Evolutionary conservation across 495 filamentous ascomycete genomes (phyloP).

Genomic region (Hyaloscypha finlandica): DNA sequence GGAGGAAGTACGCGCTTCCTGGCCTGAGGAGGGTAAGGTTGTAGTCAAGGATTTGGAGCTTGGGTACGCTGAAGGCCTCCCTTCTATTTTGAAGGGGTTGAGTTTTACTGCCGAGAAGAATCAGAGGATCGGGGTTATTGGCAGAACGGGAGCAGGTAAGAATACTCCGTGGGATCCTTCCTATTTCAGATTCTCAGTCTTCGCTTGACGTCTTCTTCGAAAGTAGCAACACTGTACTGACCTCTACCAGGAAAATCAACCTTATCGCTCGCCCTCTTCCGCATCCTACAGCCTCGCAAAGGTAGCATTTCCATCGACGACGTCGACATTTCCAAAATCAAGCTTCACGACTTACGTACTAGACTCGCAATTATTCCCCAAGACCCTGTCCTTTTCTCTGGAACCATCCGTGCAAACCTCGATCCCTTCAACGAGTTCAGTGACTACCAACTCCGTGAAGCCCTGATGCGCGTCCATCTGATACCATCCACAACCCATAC

Average conservation of each 20-base stretch:
- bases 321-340: slow-evolving; percentile 49
- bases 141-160: slow-evolving; percentile 49
- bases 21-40: slow-evolving; percentile 44
- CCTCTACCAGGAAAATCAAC: slow-evolving; percentile 42
- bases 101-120: slow-evolving; percentile 40
- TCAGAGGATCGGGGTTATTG: slow-evolving; percentile 48
- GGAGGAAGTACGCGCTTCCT: slow-evolving; percentile 38
- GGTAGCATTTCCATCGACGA: slow-evolving; percentile 51
- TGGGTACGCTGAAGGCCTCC: slow-evolving; percentile 41
- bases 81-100: slow-evolving; percentile 45
- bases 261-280: slow-evolving; percentile 47
- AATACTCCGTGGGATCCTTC: slow-evolving; percentile 7
- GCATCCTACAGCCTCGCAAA: slow-evolving; percentile 45
- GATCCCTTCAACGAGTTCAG: slow-evolving; percentile 51
- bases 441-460: slow-evolving; percentile 55
- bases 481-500: slow-evolving; percentile 33
- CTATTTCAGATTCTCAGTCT: no score
- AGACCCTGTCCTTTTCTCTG: slow-evolving; percentile 51
- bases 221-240: background rate
- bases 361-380: slow-evolving; percentile 55
- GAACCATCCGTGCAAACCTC: slow-evolving; percentile 51
- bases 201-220: background rate
- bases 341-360: slow-evolving; percentile 47
- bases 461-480: slow-evolving; percentile 58
- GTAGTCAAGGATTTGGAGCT: slow-evolving; percentile 43